Percentiles rank a stretch among this genome's conserved stretches.
Conservation (phyloP, 1,139 yeast species). For the Pichia sp. region DNA sequence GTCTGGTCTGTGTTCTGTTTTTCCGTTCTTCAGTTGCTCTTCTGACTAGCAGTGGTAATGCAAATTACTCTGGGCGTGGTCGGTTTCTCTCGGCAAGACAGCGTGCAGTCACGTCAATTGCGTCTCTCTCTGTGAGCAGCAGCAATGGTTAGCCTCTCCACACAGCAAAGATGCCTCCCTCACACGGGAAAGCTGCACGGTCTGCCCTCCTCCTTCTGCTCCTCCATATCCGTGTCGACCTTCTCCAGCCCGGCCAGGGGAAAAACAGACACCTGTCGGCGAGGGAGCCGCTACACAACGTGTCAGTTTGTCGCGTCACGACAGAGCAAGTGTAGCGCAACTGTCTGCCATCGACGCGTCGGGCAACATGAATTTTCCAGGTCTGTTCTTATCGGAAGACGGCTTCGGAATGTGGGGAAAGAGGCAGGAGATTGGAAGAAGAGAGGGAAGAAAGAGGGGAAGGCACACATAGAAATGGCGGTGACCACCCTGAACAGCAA, state of each 20-base stretch:
- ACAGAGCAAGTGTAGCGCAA: background rate
- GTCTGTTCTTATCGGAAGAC: background rate
- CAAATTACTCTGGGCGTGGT: background rate
- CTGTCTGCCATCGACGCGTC: background rate
- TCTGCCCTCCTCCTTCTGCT: background rate
- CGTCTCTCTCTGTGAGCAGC: background rate
- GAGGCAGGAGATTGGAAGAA: background rate
- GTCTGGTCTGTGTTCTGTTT: background rate
- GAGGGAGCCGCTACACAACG: background rate
- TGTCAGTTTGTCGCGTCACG: background rate
- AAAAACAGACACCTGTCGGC: background rate
- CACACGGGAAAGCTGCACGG: background rate
- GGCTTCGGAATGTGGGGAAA: background rate
- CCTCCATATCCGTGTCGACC: background rate
- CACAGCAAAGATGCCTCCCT: background rate
- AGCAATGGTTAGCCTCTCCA: background rate
- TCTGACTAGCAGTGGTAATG: background rate
- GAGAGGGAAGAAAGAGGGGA: background rate
- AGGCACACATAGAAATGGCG: too few species aligned
- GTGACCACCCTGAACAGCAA: background rate
- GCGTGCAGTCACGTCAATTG: background rate
- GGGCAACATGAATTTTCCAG: background rate
- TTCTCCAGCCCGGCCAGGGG: background rate
- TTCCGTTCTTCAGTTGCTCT: background rate
- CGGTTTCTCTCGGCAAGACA: background rate